phyloP scores from a whole-genome alignment of 2,329 filamentous ascomycete species.

The Penicillium sp. region DNA sequence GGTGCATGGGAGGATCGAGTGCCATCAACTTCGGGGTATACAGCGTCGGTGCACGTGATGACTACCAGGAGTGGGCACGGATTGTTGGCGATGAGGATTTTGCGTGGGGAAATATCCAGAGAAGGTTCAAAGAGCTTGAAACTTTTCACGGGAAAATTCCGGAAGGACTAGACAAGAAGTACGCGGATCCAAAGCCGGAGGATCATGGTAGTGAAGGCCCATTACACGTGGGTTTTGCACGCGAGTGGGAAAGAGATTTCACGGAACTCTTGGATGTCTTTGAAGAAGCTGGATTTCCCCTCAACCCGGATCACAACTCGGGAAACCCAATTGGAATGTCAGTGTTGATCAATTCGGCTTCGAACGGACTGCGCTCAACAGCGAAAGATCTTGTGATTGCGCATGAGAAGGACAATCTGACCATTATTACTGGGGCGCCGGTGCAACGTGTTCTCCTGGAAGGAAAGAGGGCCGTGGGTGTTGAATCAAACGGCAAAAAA shows the following conservation, averaged over 20 bases:
- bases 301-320: constrained; percentile 58
- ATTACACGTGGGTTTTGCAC: constrained; percentile 18
- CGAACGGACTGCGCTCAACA: constrained; percentile 51
- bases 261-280: constrained; percentile 39
- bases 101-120: constrained; percentile 16
- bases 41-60: constrained; percentile 21
- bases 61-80: constrained; percentile 24
- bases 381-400: constrained; percentile 51
- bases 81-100: constrained; percentile 17
- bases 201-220: constrained; percentile 16
- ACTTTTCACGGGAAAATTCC: constrained; percentile 13
- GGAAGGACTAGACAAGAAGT: constrained; percentile 7
- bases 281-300: constrained; percentile 48
- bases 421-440: constrained; percentile 50
- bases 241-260: constrained; percentile 22
- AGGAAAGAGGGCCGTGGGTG: constrained; percentile 47
- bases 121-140: constrained; percentile 18
- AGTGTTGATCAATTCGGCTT: constrained; percentile 51
- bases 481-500: constrained; percentile 43
- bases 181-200: constrained; percentile 7
- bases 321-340: constrained; percentile 59
- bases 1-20: constrained; percentile 15
- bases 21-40: constrained; percentile 24
- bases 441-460: constrained; percentile 52
- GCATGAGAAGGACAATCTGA: constrained; percentile 44